Evolutionary conservation across 2,329 filamentous ascomycete genomes (phyloP), one percentile per base, ranked within the genome.

Genomic region (Aspergillus bombycis): DNA sequence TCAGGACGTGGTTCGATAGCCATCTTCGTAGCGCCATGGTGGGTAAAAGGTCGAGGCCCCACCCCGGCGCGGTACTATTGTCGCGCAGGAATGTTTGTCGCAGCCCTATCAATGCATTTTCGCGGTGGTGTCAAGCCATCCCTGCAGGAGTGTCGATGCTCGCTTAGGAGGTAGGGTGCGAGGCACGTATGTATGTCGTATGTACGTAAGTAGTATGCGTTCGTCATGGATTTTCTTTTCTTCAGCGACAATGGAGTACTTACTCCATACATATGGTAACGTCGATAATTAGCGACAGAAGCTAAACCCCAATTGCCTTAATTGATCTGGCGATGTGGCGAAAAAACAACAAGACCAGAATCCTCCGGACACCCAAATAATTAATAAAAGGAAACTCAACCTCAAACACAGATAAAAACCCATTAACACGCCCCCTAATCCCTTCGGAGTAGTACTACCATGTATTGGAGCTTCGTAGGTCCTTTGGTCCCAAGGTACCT

Each of bases 71-170:
- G 45, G 48, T 52, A 52, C 48, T 52, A 52, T 52, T 52, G 48
- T 52, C 48, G 28, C 28, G 48, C 48, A 52, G 48, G 48, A 48
- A 52, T 52, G 48, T 52, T 52, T 52, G 48, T 52, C 48, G 48
- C 48, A 52, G 48, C 48, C 48, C 48, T 52, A 52, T 34, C 48
- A 52, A 32, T 34, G 28, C 19, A 19, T 34, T 52, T 50, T 50
- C 14, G 7, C 8, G 14, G 23, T 50, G 26, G 46, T 30, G 26
- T 50, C 46, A 50, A 50, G 46, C 46, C 46, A 50, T 50, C 46
- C 46, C 46, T 50, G 46, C 46, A 50, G 26, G 46, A 50, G 46
- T n/a, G n/a, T 30, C 26, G 43, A 30, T 50, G 46, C 26, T 23
- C 23, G 14, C 26, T 50, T 50, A 28, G 12, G 5, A 19, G 46